Evolutionary conservation across 371 early-diverging fungal genomes (phyloP).

Genomic region (Rhizomucor miehei): DNA sequence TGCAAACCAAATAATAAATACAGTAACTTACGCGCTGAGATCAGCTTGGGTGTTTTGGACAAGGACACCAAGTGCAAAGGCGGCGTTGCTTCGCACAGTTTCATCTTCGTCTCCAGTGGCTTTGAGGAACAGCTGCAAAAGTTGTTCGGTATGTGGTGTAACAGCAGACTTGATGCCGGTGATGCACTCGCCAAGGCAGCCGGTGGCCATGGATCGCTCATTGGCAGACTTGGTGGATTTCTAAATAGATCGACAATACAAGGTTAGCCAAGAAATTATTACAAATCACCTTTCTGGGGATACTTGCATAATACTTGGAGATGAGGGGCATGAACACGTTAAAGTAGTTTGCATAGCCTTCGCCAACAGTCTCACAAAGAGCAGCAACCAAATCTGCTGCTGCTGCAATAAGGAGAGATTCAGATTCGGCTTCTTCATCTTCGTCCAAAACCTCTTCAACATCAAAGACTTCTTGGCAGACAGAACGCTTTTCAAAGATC

Average conservation of each 20-base stretch:
- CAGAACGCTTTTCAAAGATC: conserved; percentile 75
- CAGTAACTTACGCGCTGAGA: conserved; percentile 52
- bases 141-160: conserved; percentile 68
- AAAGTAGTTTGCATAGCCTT: conserved; percentile 66
- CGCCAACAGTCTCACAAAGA: conserved; percentile 69
- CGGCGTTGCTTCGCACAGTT: conserved; percentile 83
- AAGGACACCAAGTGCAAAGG: conserved; percentile 78
- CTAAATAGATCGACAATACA: conserved; percentile 15
- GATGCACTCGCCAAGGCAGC: conserved; percentile 78
- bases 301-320: conserved; percentile 55
- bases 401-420: conserved; percentile 72
- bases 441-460: conserved; percentile 63
- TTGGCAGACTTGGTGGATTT: conserved; percentile 60
- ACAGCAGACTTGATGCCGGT: conserved; percentile 65
- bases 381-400: conserved; percentile 83
- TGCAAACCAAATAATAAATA: background rate
- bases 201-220: conserved; percentile 87
- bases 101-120: conserved; percentile 72
- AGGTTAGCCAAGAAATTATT: background rate
- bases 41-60: conserved; percentile 66
- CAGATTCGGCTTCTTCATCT: conserved; percentile 81
- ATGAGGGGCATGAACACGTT: conserved; percentile 73
- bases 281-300: background rate
- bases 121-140: conserved; percentile 60
- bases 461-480: conserved; percentile 76